Conservation (phyloP, 306 rosid genomes). For the Vigna angularis region DNA sequence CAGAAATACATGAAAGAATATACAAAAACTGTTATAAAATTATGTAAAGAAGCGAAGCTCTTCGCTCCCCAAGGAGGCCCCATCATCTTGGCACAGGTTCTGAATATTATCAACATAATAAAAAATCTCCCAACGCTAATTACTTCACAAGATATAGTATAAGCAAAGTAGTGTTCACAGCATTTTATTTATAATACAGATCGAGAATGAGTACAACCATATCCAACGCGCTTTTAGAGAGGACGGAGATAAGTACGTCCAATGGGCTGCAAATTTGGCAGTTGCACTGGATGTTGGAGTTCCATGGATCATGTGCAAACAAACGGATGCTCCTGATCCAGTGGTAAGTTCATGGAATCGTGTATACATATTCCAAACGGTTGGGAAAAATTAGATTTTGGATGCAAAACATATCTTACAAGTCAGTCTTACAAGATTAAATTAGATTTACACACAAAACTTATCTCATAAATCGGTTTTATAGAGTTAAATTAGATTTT, state of each 20-base stretch:
- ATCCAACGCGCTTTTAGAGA: constrained; percentile 71
- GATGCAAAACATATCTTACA: too few species aligned
- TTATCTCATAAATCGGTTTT: too few species aligned
- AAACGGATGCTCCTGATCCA: constrained; percentile 95
- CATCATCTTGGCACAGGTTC: constrained; percentile 88
- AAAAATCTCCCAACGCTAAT: not conserved
- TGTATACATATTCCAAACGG: too few species aligned
- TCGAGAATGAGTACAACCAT: constrained; percentile 93
- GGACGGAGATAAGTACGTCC: constrained; percentile 67
- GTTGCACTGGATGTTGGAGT: constrained; percentile 56
- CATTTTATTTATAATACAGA: constrained; percentile 49
- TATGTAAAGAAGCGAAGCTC: constrained; percentile 64
- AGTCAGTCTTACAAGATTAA: too few species aligned
- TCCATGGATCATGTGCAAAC: constrained; percentile 99
- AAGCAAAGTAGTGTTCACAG: not conserved
- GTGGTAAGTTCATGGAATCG: constrained; percentile 58
- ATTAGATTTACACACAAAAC: too few species aligned
- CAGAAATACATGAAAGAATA: constrained; percentile 72
- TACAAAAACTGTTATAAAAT: constrained; percentile 49
- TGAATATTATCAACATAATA: constrained; percentile 18
- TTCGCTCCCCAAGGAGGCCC: constrained; percentile 95
- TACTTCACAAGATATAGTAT: not conserved
- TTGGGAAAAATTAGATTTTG: too few species aligned
- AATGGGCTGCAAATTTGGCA: constrained; percentile 91
- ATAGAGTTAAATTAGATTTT: too few species aligned